Evolutionary conservation across 1,139 yeast species (phyloP).

Genomic region (Nakaseomyces nivariensis): DNA sequence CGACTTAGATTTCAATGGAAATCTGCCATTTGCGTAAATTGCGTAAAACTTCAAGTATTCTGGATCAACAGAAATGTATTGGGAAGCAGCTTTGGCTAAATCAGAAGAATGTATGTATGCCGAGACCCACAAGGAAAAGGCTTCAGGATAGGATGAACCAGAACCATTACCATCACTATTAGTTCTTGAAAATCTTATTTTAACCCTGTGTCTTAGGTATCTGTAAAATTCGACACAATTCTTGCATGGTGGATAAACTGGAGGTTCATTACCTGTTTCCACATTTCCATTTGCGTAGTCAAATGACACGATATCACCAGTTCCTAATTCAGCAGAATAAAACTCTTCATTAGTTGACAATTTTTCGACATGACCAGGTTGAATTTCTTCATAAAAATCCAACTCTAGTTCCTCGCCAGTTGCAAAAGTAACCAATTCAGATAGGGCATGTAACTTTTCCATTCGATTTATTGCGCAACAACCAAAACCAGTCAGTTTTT

Average conservation of each 20-base stretch:
- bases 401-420: constrained; percentile 32
- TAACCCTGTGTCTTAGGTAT: constrained; percentile 58
- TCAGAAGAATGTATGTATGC: constrained; percentile 48
- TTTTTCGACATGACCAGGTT: constrained; percentile 49
- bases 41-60: constrained; percentile 57
- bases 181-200: constrained; percentile 39
- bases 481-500: constrained; percentile 51
- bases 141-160: constrained; percentile 15
- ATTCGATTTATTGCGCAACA: constrained; percentile 49
- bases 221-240: constrained; percentile 47
- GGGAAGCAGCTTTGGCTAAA: constrained; percentile 51
- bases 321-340: constrained; percentile 54
- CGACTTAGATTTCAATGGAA: constrained; percentile 30
- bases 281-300: constrained; percentile 30
- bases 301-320: constrained; percentile 71
- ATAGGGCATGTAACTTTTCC: constrained; percentile 38
- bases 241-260: constrained; percentile 22
- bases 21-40: constrained; percentile 46
- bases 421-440: constrained; percentile 41
- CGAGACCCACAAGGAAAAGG: constrained; percentile 62
- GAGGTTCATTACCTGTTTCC: constrained; percentile 10
- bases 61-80: constrained; percentile 45
- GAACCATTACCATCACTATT: constrained; percentile 38
- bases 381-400: constrained; percentile 59
- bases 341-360: constrained; percentile 33